Percentiles rank a stretch among this genome's conserved stretches.
phyloP scores from a whole-genome alignment of 768 basidiomycete genomes.

The Hygrophorus russula region DNA sequence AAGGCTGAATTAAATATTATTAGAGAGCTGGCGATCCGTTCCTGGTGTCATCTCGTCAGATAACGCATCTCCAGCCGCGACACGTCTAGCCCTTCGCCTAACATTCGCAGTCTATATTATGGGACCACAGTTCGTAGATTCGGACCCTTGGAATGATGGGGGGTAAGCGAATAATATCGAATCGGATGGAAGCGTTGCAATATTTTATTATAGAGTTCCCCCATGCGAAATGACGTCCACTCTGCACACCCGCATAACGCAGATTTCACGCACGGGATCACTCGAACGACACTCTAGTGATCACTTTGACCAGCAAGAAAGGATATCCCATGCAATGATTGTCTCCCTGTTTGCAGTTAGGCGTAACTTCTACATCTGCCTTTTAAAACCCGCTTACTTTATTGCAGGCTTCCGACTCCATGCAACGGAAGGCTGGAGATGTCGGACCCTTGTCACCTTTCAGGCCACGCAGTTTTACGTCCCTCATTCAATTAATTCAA shows the following conservation, averaged over 20 bases:
- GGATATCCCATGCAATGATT: conserved; percentile 27
- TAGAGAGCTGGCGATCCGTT: conserved; percentile 47
- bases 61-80: conserved; percentile 46
- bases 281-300: conserved; percentile 10
- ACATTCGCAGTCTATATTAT: conserved; percentile 47
- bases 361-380: background rate
- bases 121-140: conserved; percentile 24
- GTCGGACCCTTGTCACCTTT: conserved; percentile 14
- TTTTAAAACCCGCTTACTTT: background rate
- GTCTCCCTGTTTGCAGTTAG: conserved; percentile 30
- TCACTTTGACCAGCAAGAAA: conserved; percentile 16
- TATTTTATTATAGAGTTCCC: conserved; percentile 14
- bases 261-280: conserved; percentile 8
- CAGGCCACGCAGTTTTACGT: conserved; percentile 35
- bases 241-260: conserved; percentile 10
- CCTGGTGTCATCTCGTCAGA: conserved; percentile 33
- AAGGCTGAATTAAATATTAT: conserved; percentile 6
- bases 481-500: conserved; percentile 34
- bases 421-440: conserved; percentile 3
- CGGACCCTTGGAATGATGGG: conserved; percentile 13
- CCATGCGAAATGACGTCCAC: conserved; percentile 10
- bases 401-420: conserved; percentile 13
- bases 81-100: conserved; percentile 46
- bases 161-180: conserved; percentile 8
- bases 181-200: conserved; percentile 4